Base-by-base conservation (phyloP, 805 yeast species). In the Candida koratica region DNA sequence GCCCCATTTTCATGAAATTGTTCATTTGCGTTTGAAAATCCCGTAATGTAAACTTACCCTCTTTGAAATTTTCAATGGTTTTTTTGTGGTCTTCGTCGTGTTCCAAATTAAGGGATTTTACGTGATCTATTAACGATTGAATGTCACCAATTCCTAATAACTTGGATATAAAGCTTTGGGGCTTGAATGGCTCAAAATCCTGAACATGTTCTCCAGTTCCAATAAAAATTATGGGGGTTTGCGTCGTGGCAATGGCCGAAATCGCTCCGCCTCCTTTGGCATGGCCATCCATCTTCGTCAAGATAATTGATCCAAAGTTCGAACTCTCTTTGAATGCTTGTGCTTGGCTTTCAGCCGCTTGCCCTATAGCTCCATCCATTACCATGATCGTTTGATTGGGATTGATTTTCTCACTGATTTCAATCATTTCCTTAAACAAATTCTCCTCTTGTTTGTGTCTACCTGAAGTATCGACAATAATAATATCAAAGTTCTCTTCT, bases 211-310 rank as follows among this genome's bases (percentile, higher is more conserved):
- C 98, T 56, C 98, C 98, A 3, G 97, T 90, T 75, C 98, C 98
- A 41, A 90, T 93, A 55, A 90, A 90, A 6, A 84, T 85, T 48
- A 90, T 83, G 6, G 98, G 98, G 0, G 97, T 93, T 37, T 84
- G 73, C 2, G 97, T 90, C 2, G 96, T 93, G 2, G 98, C 98
- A 37, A 90, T 97, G 0, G 98, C 98, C 25, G 96, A 87, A 37
- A 90, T 89, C 19, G 98, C 98, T 70, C 98, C 98, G 65, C 98
- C 98, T 59, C 98, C 98, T 64, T 84, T 90, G 25, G 97, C 98
- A 53, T 93, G 97, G 35, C 97, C 97, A 62, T 90, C 98, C 94
- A 90, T 80, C 60, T 90, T 90, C 15, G 98, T 90, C 55, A 90
- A 72, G 41, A 90, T 83, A 45, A 90, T 90, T 17, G 97, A 88